Evolutionary conservation across 225 moss, liverwort and hornwort species (phyloP).

Genomic region (Straminergon stramineum): DNA sequence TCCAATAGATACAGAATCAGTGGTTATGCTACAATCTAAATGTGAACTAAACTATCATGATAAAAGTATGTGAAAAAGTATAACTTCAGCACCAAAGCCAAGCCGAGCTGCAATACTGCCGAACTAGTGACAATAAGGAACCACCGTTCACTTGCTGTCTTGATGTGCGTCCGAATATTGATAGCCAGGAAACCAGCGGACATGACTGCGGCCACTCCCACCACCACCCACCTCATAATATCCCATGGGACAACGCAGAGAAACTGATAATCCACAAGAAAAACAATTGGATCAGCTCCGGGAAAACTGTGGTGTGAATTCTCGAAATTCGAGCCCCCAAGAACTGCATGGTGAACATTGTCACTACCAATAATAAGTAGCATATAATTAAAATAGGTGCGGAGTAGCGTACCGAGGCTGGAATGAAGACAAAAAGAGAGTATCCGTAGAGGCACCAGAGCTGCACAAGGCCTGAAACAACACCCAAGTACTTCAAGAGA

Average conservation of each 20-base stretch:
- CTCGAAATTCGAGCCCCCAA: not conserved
- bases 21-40: constrained; percentile 30
- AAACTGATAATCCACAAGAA: constrained; percentile 44
- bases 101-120: constrained; percentile 72
- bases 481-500: constrained; percentile 89
- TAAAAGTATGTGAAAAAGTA: constrained; percentile 99
- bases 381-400: not conserved
- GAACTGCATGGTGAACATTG: not conserved
- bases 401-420: constrained; percentile 65
- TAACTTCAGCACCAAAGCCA: constrained; percentile 86
- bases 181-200: constrained; percentile 81
- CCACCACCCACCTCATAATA: constrained; percentile 87
- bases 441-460: constrained; percentile 99
- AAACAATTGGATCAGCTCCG: not conserved
- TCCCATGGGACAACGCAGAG: constrained; percentile 94
- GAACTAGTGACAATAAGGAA: constrained; percentile 79
- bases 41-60: constrained; percentile 47
- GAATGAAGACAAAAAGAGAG: constrained; percentile 96
- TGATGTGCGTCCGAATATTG: constrained; percentile 89
- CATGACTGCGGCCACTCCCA: constrained; percentile 76
- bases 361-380: not conserved
- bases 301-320: not conserved
- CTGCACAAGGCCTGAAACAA: constrained; percentile 89
- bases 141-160: constrained; percentile 99
- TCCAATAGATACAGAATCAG: constrained; percentile 17